Evolutionary conservation across 192 early-diverging fungal species (phyloP).

Genomic region (Endogone sp.): DNA sequence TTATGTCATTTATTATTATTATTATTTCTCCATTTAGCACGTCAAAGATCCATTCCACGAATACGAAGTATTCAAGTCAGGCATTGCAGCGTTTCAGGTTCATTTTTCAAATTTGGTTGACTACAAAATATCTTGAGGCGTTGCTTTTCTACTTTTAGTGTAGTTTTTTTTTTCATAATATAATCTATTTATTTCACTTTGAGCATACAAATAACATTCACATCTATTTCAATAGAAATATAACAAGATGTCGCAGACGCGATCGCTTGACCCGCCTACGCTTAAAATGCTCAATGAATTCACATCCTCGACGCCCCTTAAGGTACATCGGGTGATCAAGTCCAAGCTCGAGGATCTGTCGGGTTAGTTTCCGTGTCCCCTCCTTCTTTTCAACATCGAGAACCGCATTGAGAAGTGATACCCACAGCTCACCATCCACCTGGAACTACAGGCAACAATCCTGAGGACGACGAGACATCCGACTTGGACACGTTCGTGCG

Average conservation of each 20-base stretch:
- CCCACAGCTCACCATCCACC: too few species aligned
- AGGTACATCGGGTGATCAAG: constrained; percentile 47
- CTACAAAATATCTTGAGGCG: too few species aligned
- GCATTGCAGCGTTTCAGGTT: constrained; percentile 43
- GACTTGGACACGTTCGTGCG: constrained; percentile 44
- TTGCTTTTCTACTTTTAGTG: not conserved
- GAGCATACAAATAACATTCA: too few species aligned
- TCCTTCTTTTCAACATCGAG: too few species aligned
- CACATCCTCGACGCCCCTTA: constrained; percentile 22
- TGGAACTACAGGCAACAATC: constrained; percentile 6
- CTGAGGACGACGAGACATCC: constrained; percentile 28
- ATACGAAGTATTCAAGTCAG: constrained; percentile 25
- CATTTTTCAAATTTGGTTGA: not conserved
- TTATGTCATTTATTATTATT: too few species aligned
- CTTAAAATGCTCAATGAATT: constrained; percentile 27
- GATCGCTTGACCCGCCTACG: constrained; percentile 31
- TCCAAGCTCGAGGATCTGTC: constrained; percentile 52
- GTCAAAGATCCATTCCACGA: constrained; percentile 51
- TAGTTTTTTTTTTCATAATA: not conserved
- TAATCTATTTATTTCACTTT: too few species aligned
- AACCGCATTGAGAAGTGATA: too few species aligned
- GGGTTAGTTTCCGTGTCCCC: constrained; percentile 19
- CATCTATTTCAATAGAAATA: constrained; percentile 14
- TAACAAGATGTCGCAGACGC: constrained; percentile 8
- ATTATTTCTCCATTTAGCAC: too few species aligned